A percentile compares a stretch with the other conserved stretches of the same genome.
Conservation (phyloP, 352 stramenopile species). For the Pythium myriotylum region DNA sequence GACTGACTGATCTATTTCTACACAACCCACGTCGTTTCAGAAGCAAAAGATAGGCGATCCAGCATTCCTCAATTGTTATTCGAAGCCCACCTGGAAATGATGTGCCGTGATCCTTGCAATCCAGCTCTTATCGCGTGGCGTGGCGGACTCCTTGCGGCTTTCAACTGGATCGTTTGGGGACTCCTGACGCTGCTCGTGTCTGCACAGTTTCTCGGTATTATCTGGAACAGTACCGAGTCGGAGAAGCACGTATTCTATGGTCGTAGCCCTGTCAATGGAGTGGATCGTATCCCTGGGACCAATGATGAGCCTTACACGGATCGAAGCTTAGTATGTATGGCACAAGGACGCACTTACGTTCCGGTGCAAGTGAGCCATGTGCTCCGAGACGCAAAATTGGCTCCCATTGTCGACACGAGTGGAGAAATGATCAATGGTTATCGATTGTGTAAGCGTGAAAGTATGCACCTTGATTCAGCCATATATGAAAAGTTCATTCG, state of each 20-base stretch:
- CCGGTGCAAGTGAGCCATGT: slow-evolving; percentile 36
- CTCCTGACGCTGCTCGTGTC: slow-evolving; percentile 33
- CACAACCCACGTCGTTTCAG: too few species aligned
- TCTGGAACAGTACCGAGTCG: slow-evolving; percentile 17
- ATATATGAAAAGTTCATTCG: slow-evolving; percentile 9
- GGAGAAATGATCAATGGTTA: slow-evolving; percentile 20
- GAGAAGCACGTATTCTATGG: slow-evolving; percentile 10
- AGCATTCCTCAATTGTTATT: too few species aligned
- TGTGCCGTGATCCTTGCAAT: too few species aligned
- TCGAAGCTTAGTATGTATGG: slow-evolving; percentile 39
- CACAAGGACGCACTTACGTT: slow-evolving; percentile 28
- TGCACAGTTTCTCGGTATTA: slow-evolving; percentile 34
- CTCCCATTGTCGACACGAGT: slow-evolving; percentile 13
- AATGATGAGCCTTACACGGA: slow-evolving; percentile 57
- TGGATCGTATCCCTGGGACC: slow-evolving; percentile 18
- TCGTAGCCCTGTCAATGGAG: background rate
- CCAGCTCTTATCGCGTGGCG: too few species aligned
- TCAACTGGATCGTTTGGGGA: slow-evolving; percentile 38
- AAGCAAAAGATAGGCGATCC: too few species aligned
- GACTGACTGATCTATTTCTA: too few species aligned
- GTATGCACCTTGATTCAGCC: slow-evolving; percentile 13
- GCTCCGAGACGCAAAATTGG: slow-evolving; percentile 12
- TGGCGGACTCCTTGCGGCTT: background rate
- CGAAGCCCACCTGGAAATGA: too few species aligned
- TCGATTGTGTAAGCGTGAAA: background rate